phyloP scores from a whole-genome alignment of 805 yeast species.

The Monosporozyma aerobia region DNA sequence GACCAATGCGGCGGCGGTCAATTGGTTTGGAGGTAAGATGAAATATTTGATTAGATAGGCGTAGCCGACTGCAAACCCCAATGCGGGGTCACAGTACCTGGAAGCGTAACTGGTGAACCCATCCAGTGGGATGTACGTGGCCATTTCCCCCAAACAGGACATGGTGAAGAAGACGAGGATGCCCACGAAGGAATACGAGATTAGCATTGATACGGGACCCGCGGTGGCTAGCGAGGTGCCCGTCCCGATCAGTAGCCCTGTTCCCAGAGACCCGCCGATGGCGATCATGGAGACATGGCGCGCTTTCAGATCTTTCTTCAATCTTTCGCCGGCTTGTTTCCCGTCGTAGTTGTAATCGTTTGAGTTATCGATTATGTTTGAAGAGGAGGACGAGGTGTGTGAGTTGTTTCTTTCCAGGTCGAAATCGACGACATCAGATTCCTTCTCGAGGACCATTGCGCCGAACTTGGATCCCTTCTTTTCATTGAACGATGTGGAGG shows the following conservation, averaged over 20 bases:
- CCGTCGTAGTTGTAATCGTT: conserved; percentile 9
- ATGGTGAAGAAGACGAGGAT: conserved; percentile 58
- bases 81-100: conserved; percentile 40
- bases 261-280: conserved; percentile 77
- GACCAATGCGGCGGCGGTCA: conserved; percentile 40
- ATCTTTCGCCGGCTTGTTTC: conserved; percentile 9
- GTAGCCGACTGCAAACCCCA: conserved; percentile 42
- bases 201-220: conserved; percentile 49
- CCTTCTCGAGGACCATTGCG: neutral
- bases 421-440: conserved; percentile 2
- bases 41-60: conserved; percentile 37
- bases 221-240: conserved; percentile 60
- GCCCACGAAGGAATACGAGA: conserved; percentile 66
- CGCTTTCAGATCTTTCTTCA: conserved; percentile 33
- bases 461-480: neutral
- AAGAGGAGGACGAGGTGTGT: neutral
- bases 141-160: conserved; percentile 62
- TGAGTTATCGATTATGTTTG: neutral
- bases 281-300: conserved; percentile 67
- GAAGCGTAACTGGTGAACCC: conserved; percentile 56
- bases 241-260: conserved; percentile 72
- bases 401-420: conserved; percentile 5
- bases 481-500: neutral
- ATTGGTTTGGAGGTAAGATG: conserved; percentile 38
- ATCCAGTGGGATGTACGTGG: conserved; percentile 57